A percentile compares a stretch with the other conserved stretches of the same genome.
These are phyloP conservation scores for Backusella liffmaniae DNA, from an alignment of 192 early-diverging fungal genomes.

Conservation along the genomic window DNA sequence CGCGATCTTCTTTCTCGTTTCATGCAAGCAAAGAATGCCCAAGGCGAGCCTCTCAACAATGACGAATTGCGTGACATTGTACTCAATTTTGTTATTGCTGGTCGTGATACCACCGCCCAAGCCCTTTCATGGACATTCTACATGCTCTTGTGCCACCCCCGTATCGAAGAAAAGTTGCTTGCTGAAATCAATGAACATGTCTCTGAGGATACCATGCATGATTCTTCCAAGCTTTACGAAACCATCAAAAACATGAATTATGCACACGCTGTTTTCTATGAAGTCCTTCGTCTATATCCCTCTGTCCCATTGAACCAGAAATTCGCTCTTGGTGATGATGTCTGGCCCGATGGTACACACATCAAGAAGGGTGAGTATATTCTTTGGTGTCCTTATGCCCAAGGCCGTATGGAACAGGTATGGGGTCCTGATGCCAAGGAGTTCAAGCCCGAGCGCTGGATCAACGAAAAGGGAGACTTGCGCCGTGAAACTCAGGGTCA, in stretches of 20 bases:
- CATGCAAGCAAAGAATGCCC: conserved; percentile 26
- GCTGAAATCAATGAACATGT: conserved; percentile 37
- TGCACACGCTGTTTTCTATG: conserved; percentile 40
- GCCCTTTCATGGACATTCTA: conserved; percentile 51
- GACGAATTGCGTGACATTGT: conserved; percentile 36
- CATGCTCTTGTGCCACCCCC: conserved; percentile 36
- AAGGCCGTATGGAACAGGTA: conserved; percentile 50
- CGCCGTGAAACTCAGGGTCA: conserved; percentile 42
- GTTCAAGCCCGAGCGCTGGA: conserved; percentile 68
- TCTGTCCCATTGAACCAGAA: conserved; percentile 62
- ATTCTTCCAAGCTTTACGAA: conserved; percentile 27
- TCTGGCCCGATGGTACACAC: conserved; percentile 59
- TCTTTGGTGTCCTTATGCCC: conserved; percentile 50
- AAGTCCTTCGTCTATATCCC: conserved; percentile 66
- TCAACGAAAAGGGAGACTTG: conserved; percentile 39
- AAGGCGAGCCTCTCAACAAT: conserved; percentile 22
- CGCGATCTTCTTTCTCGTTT: conserved; percentile 34
- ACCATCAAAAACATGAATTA: conserved; percentile 36
- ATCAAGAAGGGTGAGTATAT: conserved; percentile 54
- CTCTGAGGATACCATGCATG: conserved; percentile 18
- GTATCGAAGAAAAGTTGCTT: conserved; percentile 40
- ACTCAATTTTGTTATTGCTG: conserved; percentile 39
- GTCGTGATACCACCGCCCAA: conserved; percentile 49
- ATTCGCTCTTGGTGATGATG: conserved; percentile 49
- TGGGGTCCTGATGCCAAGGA: conserved; percentile 65